phyloP scores from a whole-genome alignment of 805 yeast genomes.

The Kregervanrija delftensis region DNA sequence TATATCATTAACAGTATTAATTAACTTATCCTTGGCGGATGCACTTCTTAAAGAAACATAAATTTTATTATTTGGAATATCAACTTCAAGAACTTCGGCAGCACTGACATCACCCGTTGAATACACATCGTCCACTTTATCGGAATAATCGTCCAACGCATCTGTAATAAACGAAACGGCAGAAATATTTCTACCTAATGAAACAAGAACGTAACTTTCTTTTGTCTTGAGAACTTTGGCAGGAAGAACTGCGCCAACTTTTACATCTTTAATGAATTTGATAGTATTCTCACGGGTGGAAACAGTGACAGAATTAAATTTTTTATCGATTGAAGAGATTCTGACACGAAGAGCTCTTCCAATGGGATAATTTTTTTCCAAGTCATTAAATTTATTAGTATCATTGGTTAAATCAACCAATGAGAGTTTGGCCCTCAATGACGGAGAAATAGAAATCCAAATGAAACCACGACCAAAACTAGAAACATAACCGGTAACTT shows the following conservation, averaged over 20 bases:
- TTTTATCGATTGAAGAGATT: slow-evolving; percentile 47
- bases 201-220: slow-evolving; percentile 58
- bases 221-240: slow-evolving; percentile 55
- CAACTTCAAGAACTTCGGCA: slow-evolving; percentile 47
- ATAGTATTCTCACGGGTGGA: slow-evolving; percentile 41
- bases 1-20: slow-evolving; percentile 46
- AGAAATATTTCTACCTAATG: slow-evolving; percentile 53
- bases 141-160: slow-evolving; percentile 62
- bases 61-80: slow-evolving; percentile 43
- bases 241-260: slow-evolving; percentile 50
- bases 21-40: slow-evolving; percentile 43
- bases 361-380: slow-evolving; percentile 56
- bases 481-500: slow-evolving; percentile 56
- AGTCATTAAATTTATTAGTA: slow-evolving; percentile 36
- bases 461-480: slow-evolving; percentile 52
- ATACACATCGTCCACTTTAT: slow-evolving; percentile 43
- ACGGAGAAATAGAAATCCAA: slow-evolving; percentile 67
- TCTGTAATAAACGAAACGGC: slow-evolving; percentile 71
- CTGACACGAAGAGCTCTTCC: slow-evolving; percentile 63
- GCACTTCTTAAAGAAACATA: slow-evolving; percentile 55
- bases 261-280: slow-evolving; percentile 39
- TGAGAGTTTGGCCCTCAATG: slow-evolving; percentile 58
- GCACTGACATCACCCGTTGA: slow-evolving; percentile 46
- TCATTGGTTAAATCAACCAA: slow-evolving; percentile 57
- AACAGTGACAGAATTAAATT: slow-evolving; percentile 31